Evolutionary conservation across 1,139 yeast genomes (phyloP), one percentile per base, ranked within the genome.

Genomic region (Protomyces inundatus): DNA sequence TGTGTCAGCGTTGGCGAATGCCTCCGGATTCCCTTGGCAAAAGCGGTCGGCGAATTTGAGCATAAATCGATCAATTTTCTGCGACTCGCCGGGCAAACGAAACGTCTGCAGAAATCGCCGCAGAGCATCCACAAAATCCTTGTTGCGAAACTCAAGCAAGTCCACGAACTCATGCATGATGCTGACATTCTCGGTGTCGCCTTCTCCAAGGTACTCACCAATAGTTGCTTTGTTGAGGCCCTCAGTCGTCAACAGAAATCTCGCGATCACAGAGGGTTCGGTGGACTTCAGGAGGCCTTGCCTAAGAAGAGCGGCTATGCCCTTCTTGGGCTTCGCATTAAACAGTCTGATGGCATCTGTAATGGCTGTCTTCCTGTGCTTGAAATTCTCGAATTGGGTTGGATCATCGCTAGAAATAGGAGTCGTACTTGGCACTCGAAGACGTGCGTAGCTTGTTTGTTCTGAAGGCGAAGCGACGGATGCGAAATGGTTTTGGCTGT

Each of bases 31-130:
- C 64, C 95, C 97, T 68, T 87, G 84, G 46, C 86, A 86, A 72
- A 87, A 95, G 70, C 96, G 81, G 74, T 90, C 97, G 2, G 98
- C 98, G 78, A 95, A 95, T 72, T 95, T 93, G 72, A 93, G 82
- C 97, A 95, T 90, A 72, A 86, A 90, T 71, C 99, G 81, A 79
- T 95, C 98, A 74, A 95, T 91, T 73, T 93, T 93, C 76, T 95
- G 99, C 1, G 97, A 91, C 77, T 95, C 99, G 55, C 99, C 99
- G 0, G 99, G 98, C 66, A 95, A 80, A 73, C 98, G 81, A 76
- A 95, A 95, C 54, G 85, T 81, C 73, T 95, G 98, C 66, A 95
- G 80, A 71, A 90, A 90, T 9, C 78, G 79, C 70, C 98, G 83
- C 78, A 95, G 79, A 0, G 98, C 95, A 70, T 86, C 96, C 7